A percentile compares a stretch with the other conserved stretches of the same genome.
Conservation (phyloP, 2,329 filamentous ascomycete species). For the Hymenoscyphus albidus region DNA sequence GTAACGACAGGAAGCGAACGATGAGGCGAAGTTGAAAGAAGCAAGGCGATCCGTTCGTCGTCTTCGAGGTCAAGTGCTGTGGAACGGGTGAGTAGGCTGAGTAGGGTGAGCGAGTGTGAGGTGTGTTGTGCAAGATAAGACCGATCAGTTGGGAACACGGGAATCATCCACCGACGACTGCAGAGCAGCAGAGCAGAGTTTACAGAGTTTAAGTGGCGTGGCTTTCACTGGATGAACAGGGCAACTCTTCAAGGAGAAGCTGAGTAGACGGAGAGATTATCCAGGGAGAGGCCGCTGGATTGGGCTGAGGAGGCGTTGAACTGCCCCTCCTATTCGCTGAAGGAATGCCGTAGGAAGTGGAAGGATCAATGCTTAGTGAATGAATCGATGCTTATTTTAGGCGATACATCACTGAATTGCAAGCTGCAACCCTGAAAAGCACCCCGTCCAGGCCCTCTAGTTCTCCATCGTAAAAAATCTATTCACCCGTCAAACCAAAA, state of each 20-base stretch:
- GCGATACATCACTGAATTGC: neutral
- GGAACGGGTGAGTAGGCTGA: neutral
- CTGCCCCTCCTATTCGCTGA: neutral
- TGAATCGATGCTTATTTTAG: neutral
- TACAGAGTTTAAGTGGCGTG: neutral
- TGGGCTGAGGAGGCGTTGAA: neutral
- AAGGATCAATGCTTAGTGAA: constrained; percentile 2
- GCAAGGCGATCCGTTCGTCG: neutral
- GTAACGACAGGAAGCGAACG: constrained; percentile 5
- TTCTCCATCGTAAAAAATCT: neutral
- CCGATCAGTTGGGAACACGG: neutral
- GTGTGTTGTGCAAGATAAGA: neutral
- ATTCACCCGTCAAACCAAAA: neutral
- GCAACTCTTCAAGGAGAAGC: neutral
- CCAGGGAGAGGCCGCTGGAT: neutral
- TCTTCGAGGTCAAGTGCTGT: neutral
- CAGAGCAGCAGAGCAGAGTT: neutral
- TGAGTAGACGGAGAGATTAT: neutral
- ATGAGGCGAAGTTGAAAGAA: neutral
- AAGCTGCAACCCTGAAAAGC: neutral
- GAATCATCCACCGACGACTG: neutral
- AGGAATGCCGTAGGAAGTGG: neutral
- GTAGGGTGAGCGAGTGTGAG: neutral
- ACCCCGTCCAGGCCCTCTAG: neutral
- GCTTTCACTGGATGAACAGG: neutral